Base-by-base conservation (phyloP, 805 yeast species). In the Ogataea pilisensis region DNA sequence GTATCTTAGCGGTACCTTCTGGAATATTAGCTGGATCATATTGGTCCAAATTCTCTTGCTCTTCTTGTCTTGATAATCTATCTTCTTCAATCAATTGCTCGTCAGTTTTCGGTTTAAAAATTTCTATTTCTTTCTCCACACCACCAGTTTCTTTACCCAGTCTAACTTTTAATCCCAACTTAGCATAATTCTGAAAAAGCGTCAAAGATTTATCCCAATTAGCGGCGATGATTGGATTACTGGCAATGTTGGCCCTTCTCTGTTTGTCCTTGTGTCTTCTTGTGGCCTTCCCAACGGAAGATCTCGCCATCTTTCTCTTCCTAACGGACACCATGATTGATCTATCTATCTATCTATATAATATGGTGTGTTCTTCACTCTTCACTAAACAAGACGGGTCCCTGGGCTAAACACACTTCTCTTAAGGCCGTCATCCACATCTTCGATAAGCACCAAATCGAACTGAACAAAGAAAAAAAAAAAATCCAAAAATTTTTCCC, bases 131-230 rank as follows among this genome's bases (percentile, higher is more conserved):
- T 41, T 74, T 75, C 55, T 87, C 95, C n/a, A 63, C 65, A 35
- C 97, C 97, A 44, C 97, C 98, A 1, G 95, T 79, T 1, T 78
- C 70, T 14, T 63, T 67, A 20, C 84, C 83, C 28, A 90, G 63
- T 50, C 79, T 78, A 9, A 85, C 72, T 28, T 78, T 69, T 39
- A 93, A 69, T 3, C 99, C 99, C 22, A 93, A 66, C 48, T 71
- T 78, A 53, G 82, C 81, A 65, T 93, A 91, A 62, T 93, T 93
- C 60, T 93, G 98, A 38, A 79, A 73, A 45, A 90, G 66, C 0
- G 98, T 90, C 42, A 82, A 70, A 11, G 76, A 74, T 44, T 80
- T 75, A 64, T 93, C 96, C 99, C 99, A 93, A 61, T 89, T 76
- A 26, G 79, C 85, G 4, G 88, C 95, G 47, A 93, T 85, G 47